Percentiles rank a stretch among this genome's conserved stretches.
Evolutionary conservation across 495 filamentous ascomycete species (phyloP).

Genomic region (Penicillium goetzii): DNA sequence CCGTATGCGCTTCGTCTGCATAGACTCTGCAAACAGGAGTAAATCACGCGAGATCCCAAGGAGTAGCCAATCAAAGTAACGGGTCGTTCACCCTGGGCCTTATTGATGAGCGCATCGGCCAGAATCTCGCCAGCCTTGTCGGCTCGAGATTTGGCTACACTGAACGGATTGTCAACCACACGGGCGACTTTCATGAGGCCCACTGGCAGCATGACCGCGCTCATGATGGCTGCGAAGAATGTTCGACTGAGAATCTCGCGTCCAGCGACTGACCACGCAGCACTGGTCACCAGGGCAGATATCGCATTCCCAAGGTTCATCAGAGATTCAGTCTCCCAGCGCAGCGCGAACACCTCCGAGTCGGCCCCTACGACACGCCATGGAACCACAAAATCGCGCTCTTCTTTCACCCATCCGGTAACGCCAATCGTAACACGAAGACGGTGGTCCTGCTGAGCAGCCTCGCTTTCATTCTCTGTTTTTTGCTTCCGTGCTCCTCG

Average conservation of each 20-base stretch:
- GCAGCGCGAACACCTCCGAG: slow-evolving; percentile 80
- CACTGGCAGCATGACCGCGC: slow-evolving; percentile 75
- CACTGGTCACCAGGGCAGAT: slow-evolving; percentile 70
- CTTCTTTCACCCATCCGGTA: slow-evolving; percentile 76
- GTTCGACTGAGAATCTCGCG: slow-evolving; percentile 77
- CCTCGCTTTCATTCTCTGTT: slow-evolving; percentile 48
- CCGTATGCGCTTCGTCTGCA: slow-evolving; percentile 82
- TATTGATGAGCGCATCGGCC: slow-evolving; percentile 86
- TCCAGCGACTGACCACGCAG: slow-evolving; percentile 77
- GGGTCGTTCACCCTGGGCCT: slow-evolving; percentile 84
- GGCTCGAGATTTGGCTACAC: slow-evolving; percentile 73
- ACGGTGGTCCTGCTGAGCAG: slow-evolving; percentile 59
- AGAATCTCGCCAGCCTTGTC: slow-evolving; percentile 87
- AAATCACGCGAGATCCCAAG: slow-evolving; percentile 88
- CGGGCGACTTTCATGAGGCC: slow-evolving; percentile 76
- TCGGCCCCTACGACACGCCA: slow-evolving; percentile 74
- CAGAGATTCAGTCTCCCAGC: slow-evolving; percentile 80
- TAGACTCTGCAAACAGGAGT: slow-evolving; percentile 74
- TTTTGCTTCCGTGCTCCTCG: slow-evolving; percentile 49
- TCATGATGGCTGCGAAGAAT: slow-evolving; percentile 71
- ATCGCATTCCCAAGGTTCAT: slow-evolving; percentile 77
- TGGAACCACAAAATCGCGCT: slow-evolving; percentile 68
- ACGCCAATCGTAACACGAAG: slow-evolving; percentile 83
- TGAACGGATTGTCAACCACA: slow-evolving; percentile 90
- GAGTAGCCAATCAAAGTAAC: slow-evolving; percentile 89